Base-by-base conservation (phyloP, 2,329 filamentous ascomycete genomes). In the Nemania sp. region DNA sequence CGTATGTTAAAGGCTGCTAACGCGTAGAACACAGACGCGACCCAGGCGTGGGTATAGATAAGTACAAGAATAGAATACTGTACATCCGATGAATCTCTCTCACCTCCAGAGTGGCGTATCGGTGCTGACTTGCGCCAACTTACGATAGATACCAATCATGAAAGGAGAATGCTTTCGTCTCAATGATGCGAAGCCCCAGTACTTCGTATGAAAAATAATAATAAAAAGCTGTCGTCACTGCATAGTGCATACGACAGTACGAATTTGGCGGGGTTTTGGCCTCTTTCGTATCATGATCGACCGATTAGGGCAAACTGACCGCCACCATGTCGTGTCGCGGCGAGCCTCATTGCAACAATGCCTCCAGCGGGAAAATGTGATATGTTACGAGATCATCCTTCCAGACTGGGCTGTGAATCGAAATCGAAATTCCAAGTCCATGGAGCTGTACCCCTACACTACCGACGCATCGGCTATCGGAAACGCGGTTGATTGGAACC, bases 31-130 rank as follows among this genome's bases (percentile, higher is more conserved):
- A n/a, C n/a, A n/a, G n/a, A n/a, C n/a, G n/a, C n/a, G n/a, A n/a
- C n/a, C n/a, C n/a, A n/a, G n/a, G n/a, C n/a, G n/a, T n/a, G n/a
- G n/a, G n/a, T n/a, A n/a, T n/a, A n/a, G n/a, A n/a, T n/a, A n/a
- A n/a, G n/a, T n/a, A n/a, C n/a, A n/a, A n/a, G n/a, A n/a, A n/a
- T n/a, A n/a, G n/a, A n/a, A n/a, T n/a, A n/a, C n/a, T n/a, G n/a
- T n/a, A n/a, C n/a, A n/a, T n/a, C n/a, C n/a, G n/a, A n/a, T n/a
- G n/a, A n/a, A n/a, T n/a, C 15, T 43, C 23, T 15, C 31, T 50
- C 41, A 49, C 41, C 37, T 37, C 30, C 45, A 41, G 34, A 37
- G 43, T 57, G 51, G 55, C 55, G 51, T 45, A 47, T 24, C 33
- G 36, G 39, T 45, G 51, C 44, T 50, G 55, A 49, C 47, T 43